Conservation (phyloP, 495 filamentous ascomycete genomes). For the Melanomma pulvis-pyrius region DNA sequence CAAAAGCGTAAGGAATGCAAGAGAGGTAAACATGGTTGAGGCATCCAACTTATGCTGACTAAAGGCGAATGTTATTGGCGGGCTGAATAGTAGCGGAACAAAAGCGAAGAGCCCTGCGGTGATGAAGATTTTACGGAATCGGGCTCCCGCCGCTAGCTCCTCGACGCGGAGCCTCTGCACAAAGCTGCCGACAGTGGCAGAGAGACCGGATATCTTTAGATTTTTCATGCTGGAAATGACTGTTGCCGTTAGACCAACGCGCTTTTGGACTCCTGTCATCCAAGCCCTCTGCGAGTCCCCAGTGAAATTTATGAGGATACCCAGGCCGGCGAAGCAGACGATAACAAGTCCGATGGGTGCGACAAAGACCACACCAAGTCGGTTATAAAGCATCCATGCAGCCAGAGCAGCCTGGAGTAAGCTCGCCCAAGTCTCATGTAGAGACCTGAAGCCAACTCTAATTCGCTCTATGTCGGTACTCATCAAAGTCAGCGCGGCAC, state of each 20-base stretch:
- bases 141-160: constrained; percentile 47
- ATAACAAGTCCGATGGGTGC: constrained; percentile 39
- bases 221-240: constrained; percentile 53
- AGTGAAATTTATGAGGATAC: constrained; percentile 37
- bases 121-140: constrained; percentile 41
- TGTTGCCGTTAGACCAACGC: constrained; percentile 33
- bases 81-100: constrained; percentile 5
- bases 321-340: constrained; percentile 37
- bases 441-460: too few relatives aligned
- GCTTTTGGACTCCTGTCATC: constrained; percentile 20
- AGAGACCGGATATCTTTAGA: constrained; percentile 52
- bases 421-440: too few relatives aligned
- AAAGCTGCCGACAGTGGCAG: constrained; percentile 40
- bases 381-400: constrained; percentile 39
- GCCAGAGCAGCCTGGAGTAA: constrained; percentile 38
- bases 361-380: constrained; percentile 40
- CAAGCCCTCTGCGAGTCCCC: constrained; percentile 20
- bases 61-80: constrained; percentile 29
- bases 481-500: too few relatives aligned
- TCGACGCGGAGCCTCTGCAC: constrained; percentile 49
- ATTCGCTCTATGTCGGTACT: too few relatives aligned
- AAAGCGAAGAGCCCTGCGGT: constrained; percentile 23
- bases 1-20: constrained; percentile 36
- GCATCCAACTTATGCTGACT: constrained; percentile 11
- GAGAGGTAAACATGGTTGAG: constrained; percentile 30